phyloP scores from a whole-genome alignment of 2,329 filamentous ascomycete species.

The Cryphonectria carpinicola region DNA sequence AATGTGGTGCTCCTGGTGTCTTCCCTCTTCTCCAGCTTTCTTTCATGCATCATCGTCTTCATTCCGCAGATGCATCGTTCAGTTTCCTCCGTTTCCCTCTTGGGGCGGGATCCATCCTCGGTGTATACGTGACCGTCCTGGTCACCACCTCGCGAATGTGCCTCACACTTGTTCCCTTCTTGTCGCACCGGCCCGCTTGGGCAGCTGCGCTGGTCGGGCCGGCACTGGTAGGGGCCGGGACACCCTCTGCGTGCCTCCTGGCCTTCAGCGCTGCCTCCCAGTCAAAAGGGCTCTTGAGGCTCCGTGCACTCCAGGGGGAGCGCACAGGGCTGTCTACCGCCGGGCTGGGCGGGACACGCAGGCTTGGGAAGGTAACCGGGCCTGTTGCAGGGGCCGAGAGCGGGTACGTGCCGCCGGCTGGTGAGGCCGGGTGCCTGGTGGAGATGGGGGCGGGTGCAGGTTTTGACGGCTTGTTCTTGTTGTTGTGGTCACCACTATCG shows the following conservation, averaged over 20 bases:
- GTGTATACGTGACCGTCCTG: constrained; percentile 91
- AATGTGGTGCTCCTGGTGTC: constrained; percentile 7
- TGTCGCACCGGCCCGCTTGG: constrained; percentile 49
- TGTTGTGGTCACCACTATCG: constrained; percentile 44
- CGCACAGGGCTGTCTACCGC: constrained; percentile 69
- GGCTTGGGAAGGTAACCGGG: constrained; percentile 63
- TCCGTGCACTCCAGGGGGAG: constrained; percentile 75
- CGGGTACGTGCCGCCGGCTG: constrained; percentile 48
- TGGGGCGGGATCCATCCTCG: constrained; percentile 82
- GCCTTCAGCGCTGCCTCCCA: constrained; percentile 75
- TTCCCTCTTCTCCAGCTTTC: neutral
- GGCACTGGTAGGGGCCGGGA: constrained; percentile 40
- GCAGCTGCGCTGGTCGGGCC: constrained; percentile 15
- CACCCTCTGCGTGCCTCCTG: constrained; percentile 62
- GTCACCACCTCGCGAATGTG: constrained; percentile 89
- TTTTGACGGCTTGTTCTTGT: constrained; percentile 52
- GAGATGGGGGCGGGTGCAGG: constrained; percentile 36
- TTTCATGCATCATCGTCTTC: neutral
- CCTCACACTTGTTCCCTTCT: constrained; percentile 62
- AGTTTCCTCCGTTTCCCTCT: constrained; percentile 86
- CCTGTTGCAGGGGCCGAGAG: constrained; percentile 65
- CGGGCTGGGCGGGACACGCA: constrained; percentile 80
- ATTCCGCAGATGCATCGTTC: constrained; percentile 39
- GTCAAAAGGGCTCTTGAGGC: constrained; percentile 72
- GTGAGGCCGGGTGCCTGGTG: constrained; percentile 23